Evolutionary conservation across 139 green algal genomes (phyloP).

Genomic region (Pycnococcus provasolii): DNA sequence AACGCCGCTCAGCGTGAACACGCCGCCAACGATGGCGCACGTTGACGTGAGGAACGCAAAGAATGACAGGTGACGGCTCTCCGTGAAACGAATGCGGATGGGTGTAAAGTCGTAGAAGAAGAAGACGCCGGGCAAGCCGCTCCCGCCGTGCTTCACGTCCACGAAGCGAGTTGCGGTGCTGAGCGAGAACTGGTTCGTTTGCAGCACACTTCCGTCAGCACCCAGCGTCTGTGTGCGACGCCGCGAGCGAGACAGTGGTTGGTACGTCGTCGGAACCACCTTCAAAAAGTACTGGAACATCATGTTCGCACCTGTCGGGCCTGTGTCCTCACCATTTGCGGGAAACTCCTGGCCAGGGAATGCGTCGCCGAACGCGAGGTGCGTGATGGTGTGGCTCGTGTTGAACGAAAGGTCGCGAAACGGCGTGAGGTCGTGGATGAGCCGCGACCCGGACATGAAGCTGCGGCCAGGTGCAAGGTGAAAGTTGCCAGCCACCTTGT

Average conservation of each 20-base stretch:
- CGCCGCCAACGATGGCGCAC: constrained; percentile 86
- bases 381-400: constrained; percentile 65
- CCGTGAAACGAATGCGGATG: constrained; percentile 75
- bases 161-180: background rate
- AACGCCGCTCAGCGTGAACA: constrained; percentile 94
- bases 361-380: constrained; percentile 57
- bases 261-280: constrained; percentile 35
- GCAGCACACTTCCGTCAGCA: background rate
- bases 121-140: constrained; percentile 78
- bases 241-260: background rate
- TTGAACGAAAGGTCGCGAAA: constrained; percentile 1
- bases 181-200: constrained; percentile 4
- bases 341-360: constrained; percentile 41
- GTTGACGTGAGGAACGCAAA: constrained; percentile 83
- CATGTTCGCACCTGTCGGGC: constrained; percentile 11
- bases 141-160: background rate
- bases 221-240: background rate
- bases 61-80: constrained; percentile 60
- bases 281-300: constrained; percentile 98
- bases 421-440: constrained; percentile 4
- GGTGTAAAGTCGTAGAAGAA: constrained; percentile 97
- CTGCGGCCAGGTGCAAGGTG: constrained; percentile 86
- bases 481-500: constrained; percentile 87
- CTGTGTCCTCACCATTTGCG: constrained; percentile 25
- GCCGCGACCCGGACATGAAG: background rate